Conservation (phyloP, 805 yeast species). For the Ogataea nitratoaversa region DNA sequence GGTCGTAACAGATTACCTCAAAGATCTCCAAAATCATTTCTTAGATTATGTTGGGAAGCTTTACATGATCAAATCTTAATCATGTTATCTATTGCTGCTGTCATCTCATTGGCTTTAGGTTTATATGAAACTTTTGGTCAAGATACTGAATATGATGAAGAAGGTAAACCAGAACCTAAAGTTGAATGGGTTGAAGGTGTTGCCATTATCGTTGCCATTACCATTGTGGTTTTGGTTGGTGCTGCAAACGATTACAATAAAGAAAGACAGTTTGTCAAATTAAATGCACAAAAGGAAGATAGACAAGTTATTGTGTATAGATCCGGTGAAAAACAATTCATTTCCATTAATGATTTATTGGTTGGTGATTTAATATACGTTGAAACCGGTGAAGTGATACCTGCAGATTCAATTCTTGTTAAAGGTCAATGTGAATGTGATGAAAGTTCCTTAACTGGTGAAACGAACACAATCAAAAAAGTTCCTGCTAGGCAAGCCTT, state of each 20-base stretch:
- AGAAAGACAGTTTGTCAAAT: constrained; percentile 84
- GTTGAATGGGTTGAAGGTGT: constrained; percentile 99
- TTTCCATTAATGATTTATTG: constrained; percentile 68
- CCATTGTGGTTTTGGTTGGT: constrained; percentile 88
- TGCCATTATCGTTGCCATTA: constrained; percentile 88
- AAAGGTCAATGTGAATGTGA: constrained; percentile 81
- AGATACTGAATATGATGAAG: constrained; percentile 69
- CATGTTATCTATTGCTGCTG: constrained; percentile 78
- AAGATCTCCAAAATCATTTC: constrained; percentile 62
- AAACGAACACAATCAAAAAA: constrained; percentile 78
- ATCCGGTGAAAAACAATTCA: constrained; percentile 59
- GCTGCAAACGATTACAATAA: constrained; percentile 96
- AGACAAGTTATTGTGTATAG: constrained; percentile 75
- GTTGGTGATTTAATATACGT: constrained; percentile 83
- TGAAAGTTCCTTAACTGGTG: constrained; percentile 93
- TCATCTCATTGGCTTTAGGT: constrained; percentile 85
- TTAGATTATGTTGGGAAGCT: constrained; percentile 71
- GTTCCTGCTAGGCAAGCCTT: constrained; percentile 45
- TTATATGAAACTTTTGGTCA: constrained; percentile 89
- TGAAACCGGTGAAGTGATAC: constrained; percentile 92
- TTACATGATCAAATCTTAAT: constrained; percentile 88
- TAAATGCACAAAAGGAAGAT: constrained; percentile 85
- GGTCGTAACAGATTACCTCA: constrained; percentile 75
- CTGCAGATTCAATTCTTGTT: constrained; percentile 79
- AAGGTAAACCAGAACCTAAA: constrained; percentile 71